Base-by-base conservation (phyloP, 164 flowering plant species). In the Sedum album region DNA sequence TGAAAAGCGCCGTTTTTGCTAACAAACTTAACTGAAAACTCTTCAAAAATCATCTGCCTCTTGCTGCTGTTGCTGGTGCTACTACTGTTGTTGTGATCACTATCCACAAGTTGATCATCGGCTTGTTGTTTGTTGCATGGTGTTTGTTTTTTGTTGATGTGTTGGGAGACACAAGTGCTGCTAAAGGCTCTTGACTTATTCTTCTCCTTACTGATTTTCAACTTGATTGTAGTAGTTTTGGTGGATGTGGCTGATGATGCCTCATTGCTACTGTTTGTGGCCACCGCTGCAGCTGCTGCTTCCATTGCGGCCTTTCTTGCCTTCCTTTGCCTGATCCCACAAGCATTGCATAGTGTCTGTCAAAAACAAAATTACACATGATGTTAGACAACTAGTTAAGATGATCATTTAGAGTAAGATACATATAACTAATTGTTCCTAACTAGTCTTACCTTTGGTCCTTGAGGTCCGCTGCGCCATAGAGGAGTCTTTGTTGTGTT, bases 401-500 rank as follows among this genome's bases (percentile, higher is more conserved):
- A 39, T 39, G 1, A 8, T 39, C 11, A 8, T 4, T 39, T 39
- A 8, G 8, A 39, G 8, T 39, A 39, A 8, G 11, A 39, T 10
- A 39, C n/a, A 26, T 31, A 61, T 30, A 6, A 25, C 5, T 61
- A 61, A 2, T n/a, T n/a, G n/a, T n/a, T n/a, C n/a, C n/a, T n/a
- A n/a, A n/a, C n/a, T 35, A 42, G 28, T 4, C 30, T 44, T 17
- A 79, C 81, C 77, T 79, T 79, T 35, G 79, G 81, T 31, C 81
- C 81, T 21, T 55, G 61, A 70, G 81, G 81, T 28, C 81, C 81
- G 33, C 75, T 75, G 55, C 85, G 73, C 85, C 85, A 82, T 36
- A 82, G 83, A 36, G 85, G 85, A 65, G 85, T 82, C 26, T 77
- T 76, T 44, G 79, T 80, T 13, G 85, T 82, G 72, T 78, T 76